Conservation (phyloP, 1,284 basidiomycete genomes). For the Baeospora myosura region DNA sequence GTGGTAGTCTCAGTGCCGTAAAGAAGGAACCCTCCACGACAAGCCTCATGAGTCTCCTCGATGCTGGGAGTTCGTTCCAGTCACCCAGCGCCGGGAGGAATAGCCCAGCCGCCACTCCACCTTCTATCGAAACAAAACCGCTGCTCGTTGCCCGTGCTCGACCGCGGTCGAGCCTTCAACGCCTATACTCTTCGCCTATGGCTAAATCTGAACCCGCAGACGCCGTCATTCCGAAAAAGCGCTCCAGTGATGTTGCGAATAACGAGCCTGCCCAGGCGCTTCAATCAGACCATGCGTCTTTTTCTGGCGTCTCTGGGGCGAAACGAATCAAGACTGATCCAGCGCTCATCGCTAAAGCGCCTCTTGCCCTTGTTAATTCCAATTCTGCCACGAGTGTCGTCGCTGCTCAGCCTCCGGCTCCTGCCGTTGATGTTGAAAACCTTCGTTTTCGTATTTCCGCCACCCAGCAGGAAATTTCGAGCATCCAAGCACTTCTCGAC, state of each 20-base stretch:
- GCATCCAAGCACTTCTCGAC: slow-evolving; percentile 16
- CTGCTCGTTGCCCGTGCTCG: background rate
- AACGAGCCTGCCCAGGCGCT: slow-evolving; percentile 7
- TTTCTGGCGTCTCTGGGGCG: background rate
- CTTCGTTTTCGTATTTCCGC: slow-evolving; percentile 20
- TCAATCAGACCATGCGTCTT: slow-evolving; percentile 4
- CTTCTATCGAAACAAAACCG: background rate
- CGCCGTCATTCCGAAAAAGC: slow-evolving; percentile 28
- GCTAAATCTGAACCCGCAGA: slow-evolving; percentile 27
- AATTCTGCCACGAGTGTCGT: slow-evolving; percentile 13
- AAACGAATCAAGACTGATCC: slow-evolving; percentile 27
- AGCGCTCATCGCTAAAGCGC: slow-evolving; percentile 14
- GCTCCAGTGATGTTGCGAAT: slow-evolving; percentile 22
- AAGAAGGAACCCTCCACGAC: no score
- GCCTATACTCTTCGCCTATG: background rate
- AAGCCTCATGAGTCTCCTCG: background rate
- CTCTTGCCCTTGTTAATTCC: slow-evolving; percentile 21
- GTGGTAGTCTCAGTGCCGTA: no score
- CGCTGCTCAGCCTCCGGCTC: slow-evolving; percentile 4
- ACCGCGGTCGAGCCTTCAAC: slow-evolving; percentile 13
- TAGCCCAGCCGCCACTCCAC: background rate
- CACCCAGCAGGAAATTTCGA: slow-evolving; percentile 21
- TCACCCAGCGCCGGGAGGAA: background rate
- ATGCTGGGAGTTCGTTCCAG: background rate
- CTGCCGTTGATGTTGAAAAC: slow-evolving; percentile 14